These are phyloP conservation scores for Rhodomyrtus tomentosa DNA, from an alignment of 345 rosid species.

Conservation along the genomic window DNA sequence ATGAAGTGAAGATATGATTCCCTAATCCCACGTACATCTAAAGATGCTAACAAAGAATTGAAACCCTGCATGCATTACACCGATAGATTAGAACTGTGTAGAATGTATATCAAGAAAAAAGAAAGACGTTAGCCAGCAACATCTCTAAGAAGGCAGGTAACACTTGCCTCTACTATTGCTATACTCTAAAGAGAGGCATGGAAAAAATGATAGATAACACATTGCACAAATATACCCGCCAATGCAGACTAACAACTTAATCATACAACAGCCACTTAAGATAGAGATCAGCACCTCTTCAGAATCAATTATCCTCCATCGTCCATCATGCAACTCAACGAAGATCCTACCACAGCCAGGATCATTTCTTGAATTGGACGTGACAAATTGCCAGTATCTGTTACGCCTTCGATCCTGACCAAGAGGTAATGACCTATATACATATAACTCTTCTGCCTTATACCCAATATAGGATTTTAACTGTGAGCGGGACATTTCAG, in stretches of 20 bases:
- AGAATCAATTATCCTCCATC: constrained; percentile 77
- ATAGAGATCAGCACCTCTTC: constrained; percentile 40
- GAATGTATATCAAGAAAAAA: neutral
- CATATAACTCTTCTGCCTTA: constrained; percentile 73
- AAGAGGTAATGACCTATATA: constrained; percentile 70
- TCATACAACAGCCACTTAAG: neutral
- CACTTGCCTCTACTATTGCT: neutral
- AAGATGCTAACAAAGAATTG: constrained; percentile 43
- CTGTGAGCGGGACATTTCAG: constrained; percentile 60
- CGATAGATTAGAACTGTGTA: neutral
- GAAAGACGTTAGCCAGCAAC: neutral
- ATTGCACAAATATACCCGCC: neutral
- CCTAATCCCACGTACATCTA: constrained; percentile 76
- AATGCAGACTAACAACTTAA: neutral
- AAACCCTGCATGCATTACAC: constrained; percentile 39
- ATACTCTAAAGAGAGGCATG: neutral
- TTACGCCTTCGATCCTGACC: constrained; percentile 90
- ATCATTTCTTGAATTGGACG: constrained; percentile 60
- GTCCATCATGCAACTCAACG: constrained; percentile 60
- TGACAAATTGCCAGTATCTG: constrained; percentile 78
- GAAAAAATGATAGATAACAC: neutral
- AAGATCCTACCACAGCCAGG: constrained; percentile 87
- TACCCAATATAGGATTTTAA: constrained; percentile 65
- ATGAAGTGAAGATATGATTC: constrained; percentile 64
- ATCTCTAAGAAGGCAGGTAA: neutral